phyloP scores from a whole-genome alignment of 2,329 filamentous ascomycete species.

The Calonectria henricotiae region DNA sequence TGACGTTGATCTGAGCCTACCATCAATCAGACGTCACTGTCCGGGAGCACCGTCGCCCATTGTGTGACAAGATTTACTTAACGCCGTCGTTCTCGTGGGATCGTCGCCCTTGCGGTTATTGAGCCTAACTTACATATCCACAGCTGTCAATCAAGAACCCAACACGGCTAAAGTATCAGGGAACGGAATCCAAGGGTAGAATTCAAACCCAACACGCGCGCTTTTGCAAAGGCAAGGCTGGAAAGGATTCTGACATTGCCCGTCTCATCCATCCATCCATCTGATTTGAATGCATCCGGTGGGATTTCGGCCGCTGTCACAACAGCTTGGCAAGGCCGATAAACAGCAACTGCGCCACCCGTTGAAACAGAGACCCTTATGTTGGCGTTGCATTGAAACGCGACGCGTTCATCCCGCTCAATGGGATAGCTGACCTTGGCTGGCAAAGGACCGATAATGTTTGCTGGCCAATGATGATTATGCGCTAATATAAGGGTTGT shows the following conservation, averaged over 20 bases:
- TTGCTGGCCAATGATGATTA: slow-evolving; percentile 33
- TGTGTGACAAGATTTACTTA: slow-evolving; percentile 29
- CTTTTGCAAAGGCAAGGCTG: neutral
- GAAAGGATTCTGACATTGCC: slow-evolving; percentile 5
- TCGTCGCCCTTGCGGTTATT: slow-evolving; percentile 1
- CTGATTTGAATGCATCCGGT: neutral
- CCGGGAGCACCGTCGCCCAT: slow-evolving; percentile 45
- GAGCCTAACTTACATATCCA: neutral
- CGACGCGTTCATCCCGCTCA: slow-evolving; percentile 39
- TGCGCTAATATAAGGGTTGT: slow-evolving; percentile 8
- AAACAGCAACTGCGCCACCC: slow-evolving; percentile 36
- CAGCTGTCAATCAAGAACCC: neutral
- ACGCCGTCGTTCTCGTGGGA: neutral
- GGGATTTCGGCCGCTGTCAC: too few species aligned
- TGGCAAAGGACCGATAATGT: slow-evolving; percentile 17
- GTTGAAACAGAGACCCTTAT: slow-evolving; percentile 28
- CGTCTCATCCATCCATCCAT: slow-evolving; percentile 12
- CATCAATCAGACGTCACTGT: slow-evolving; percentile 52
- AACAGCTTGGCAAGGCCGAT: neutral
- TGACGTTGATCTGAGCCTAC: slow-evolving; percentile 53
- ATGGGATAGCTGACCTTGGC: slow-evolving; percentile 30
- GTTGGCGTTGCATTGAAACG: slow-evolving; percentile 34
- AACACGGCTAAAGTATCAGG: neutral
- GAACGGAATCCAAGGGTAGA: neutral
- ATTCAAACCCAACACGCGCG: neutral